Evolutionary conservation across 1,139 yeast species (phyloP).

Genomic region (Geotrichum phurueaensis): DNA sequence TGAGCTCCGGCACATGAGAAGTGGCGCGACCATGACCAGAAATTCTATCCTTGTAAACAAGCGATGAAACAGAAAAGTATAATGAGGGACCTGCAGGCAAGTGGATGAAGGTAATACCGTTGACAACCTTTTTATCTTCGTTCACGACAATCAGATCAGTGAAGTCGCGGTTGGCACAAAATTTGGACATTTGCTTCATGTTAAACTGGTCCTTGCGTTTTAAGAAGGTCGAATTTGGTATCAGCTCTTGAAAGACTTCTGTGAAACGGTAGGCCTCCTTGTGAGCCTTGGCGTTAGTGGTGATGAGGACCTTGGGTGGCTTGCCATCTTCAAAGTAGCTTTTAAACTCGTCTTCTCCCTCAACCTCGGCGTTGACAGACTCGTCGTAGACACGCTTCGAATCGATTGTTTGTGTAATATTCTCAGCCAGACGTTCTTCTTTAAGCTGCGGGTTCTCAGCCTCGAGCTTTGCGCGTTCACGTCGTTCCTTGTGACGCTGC

Average conservation of each 20-base stretch:
- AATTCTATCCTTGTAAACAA: slow-evolving; percentile 48
- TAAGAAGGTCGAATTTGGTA: slow-evolving; percentile 81
- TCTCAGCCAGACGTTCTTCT: slow-evolving; percentile 70
- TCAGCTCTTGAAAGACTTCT: slow-evolving; percentile 71
- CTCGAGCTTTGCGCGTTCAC: slow-evolving; percentile 78
- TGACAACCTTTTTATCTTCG: slow-evolving; percentile 87
- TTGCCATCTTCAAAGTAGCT: slow-evolving; percentile 53
- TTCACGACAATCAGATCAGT: slow-evolving; percentile 84
- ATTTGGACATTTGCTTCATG: slow-evolving; percentile 80
- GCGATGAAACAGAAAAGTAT: slow-evolving; percentile 79
- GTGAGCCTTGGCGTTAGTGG: slow-evolving; percentile 82
- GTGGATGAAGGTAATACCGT: slow-evolving; percentile 87
- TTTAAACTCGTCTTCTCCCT: slow-evolving; percentile 76
- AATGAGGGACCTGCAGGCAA: slow-evolving; percentile 93
- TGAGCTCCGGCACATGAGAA: slow-evolving; percentile 83
- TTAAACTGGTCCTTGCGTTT: slow-evolving; percentile 79
- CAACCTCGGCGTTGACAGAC: slow-evolving; percentile 66
- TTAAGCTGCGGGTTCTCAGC: slow-evolving; percentile 72
- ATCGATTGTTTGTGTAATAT: slow-evolving; percentile 85
- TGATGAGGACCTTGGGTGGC: slow-evolving; percentile 77
- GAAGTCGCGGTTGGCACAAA: slow-evolving; percentile 73
- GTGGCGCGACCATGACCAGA: slow-evolving; percentile 88
- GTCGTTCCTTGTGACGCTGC: slow-evolving; percentile 68
- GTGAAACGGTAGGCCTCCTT: slow-evolving; percentile 89
- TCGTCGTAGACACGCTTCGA: slow-evolving; percentile 86